Percentiles rank a stretch among this genome's conserved stretches.
These are phyloP conservation scores for Lipomyces starkeyi DNA, from an alignment of 805 yeast species.

Conservation along the genomic window DNA sequence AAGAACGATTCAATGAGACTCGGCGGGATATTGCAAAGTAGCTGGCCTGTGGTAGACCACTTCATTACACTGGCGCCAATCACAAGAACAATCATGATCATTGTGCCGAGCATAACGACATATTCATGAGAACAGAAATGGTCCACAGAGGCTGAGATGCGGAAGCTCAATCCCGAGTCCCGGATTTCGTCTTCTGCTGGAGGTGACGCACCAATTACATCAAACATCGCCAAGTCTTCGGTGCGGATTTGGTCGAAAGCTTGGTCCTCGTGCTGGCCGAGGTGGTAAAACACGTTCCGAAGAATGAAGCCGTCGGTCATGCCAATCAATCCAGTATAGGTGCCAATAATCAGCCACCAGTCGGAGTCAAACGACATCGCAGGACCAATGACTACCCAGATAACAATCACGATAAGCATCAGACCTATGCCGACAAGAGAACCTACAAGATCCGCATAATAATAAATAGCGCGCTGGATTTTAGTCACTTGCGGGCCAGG, in stretches of 20 bases:
- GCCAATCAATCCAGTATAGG: slow-evolving; percentile 55
- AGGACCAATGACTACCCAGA: slow-evolving; percentile 50
- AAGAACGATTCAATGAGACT: slow-evolving; percentile 55
- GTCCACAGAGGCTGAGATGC: background rate
- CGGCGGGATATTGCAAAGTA: slow-evolving; percentile 52
- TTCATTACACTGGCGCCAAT: slow-evolving; percentile 47
- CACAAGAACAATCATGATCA: slow-evolving; percentile 40
- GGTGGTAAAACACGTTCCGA: slow-evolving; percentile 48
- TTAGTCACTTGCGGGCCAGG: slow-evolving; percentile 34
- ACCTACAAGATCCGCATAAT: slow-evolving; percentile 53
- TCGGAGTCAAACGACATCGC: slow-evolving; percentile 49
- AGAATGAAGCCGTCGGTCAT: slow-evolving; percentile 53
- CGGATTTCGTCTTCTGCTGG: slow-evolving; percentile 27
- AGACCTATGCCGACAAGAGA: slow-evolving; percentile 51
- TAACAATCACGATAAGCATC: slow-evolving; percentile 47
- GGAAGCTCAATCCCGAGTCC: slow-evolving; percentile 30
- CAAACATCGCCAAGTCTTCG: slow-evolving; percentile 26
- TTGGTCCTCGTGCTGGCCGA: slow-evolving; percentile 40
- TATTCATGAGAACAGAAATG: too few species aligned
- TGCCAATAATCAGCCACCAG: slow-evolving; percentile 57
- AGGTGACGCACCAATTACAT: background rate
- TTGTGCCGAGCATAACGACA: too few species aligned
- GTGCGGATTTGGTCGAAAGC: slow-evolving; percentile 47
- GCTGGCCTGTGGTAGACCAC: slow-evolving; percentile 53
- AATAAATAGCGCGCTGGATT: slow-evolving; percentile 44